These are phyloP conservation scores for Berkeleyomyces basicola DNA, from an alignment of 2,329 filamentous ascomycete genomes.

Conservation along the genomic window DNA sequence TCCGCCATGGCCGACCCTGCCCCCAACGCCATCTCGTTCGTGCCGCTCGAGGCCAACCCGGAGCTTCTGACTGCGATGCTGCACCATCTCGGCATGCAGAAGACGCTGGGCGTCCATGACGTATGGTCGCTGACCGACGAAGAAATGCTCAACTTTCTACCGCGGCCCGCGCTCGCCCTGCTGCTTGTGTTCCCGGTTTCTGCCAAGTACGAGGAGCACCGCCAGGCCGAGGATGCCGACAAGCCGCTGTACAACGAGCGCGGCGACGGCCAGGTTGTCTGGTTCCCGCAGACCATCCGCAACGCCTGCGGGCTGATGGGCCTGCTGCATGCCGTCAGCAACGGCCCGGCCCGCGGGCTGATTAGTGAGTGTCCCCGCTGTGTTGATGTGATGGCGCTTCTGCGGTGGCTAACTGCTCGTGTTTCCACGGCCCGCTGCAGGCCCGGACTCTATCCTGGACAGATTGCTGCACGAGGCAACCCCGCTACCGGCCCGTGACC, in stretches of 20 bases:
- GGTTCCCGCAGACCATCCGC: conserved; percentile 89
- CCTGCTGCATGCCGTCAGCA: conserved; percentile 64
- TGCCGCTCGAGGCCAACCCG: conserved; percentile 59
- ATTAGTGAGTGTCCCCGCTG: conserved; percentile 30
- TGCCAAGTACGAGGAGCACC: conserved; percentile 59
- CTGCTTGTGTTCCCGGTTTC: conserved; percentile 85
- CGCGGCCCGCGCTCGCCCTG: conserved; percentile 72
- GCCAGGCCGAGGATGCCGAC: conserved; percentile 53
- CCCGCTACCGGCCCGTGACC: conserved; percentile 45
- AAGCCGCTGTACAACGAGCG: conserved; percentile 47
- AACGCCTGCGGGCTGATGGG: conserved; percentile 90
- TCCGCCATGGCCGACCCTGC: background rate
- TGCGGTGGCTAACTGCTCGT: too few species aligned
- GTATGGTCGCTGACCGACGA: conserved; percentile 82
- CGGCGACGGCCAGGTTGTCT: conserved; percentile 59
- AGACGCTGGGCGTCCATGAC: conserved; percentile 66
- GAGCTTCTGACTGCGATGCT: conserved; percentile 74
- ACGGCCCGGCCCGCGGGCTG: conserved; percentile 51
- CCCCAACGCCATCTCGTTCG: conserved; percentile 24
- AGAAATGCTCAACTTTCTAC: conserved; percentile 69
- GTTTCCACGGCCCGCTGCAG: conserved; percentile 17
- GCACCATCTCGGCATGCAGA: conserved; percentile 68
- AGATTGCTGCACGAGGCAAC: conserved; percentile 53
- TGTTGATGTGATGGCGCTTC: too few species aligned
- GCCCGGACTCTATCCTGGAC: conserved; percentile 39